Base-by-base conservation (phyloP, 1,284 basidiomycete species). In the Neotropicomus parvogracilis region DNA sequence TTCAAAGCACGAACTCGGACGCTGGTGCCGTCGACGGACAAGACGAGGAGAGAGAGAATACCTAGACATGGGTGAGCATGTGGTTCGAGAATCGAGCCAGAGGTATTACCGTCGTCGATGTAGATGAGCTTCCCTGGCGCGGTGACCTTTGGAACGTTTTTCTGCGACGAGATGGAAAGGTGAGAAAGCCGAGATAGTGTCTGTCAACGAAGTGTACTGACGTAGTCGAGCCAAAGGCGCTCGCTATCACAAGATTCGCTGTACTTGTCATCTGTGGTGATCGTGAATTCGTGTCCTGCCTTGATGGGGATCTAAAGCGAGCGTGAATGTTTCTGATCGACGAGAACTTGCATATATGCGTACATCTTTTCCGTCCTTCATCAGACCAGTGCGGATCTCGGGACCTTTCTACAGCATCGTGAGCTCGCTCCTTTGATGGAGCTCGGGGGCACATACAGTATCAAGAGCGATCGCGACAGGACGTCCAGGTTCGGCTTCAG, bases 381-480 rank as follows among this genome's bases (percentile, higher is more conserved):
- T 99, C 65, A 95, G 66, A 59, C 97, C 97, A 39, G 97, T 99
- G 60, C 97, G 88, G 76, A 99, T 99, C 75, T 99, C 97, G 33
- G 97, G 97, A 46, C 97, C 97, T 90, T 99, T 99, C 88, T 93
- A 51, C 5, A 7, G 14, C 17, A 53, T 20, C 20, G 46, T 54
- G 31, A 55, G 54, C 44, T 51, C 53, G 17, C 54, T 52, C 52
- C 33, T 32, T 46, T 33, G 34, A 44, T 49, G 37, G 43, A 44
- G 47, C 39, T 20, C 33, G 37, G 16, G 17, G 42, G 26, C 32
- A 67, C 75, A 64, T 54, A 91, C 90, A 58, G 97, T 99, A 74
- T 99, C 97, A 46, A 99, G 79, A 60, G 97, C 97, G 64, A 99
- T 98, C 46, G 97, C 97, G 42, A 99, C 81, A 20, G 97, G 95